phyloP scores from a whole-genome alignment of 1,139 yeast species.

The Hansenula sp. region DNA sequence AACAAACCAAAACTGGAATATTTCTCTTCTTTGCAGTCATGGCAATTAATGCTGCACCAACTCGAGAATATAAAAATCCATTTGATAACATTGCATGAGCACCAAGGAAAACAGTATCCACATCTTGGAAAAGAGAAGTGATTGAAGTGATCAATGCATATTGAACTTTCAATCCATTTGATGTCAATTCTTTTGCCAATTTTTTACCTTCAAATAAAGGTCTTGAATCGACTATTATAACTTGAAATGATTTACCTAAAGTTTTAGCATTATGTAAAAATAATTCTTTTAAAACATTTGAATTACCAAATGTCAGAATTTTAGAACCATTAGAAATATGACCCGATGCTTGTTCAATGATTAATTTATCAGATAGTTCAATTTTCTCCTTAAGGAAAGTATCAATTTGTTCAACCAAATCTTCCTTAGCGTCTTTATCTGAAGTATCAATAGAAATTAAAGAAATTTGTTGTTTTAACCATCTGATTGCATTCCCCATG shows the following conservation, averaged over 20 bases:
- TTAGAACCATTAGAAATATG: slow-evolving; percentile 79
- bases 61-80: slow-evolving; percentile 89
- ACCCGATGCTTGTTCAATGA: slow-evolving; percentile 73
- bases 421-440: slow-evolving; percentile 71
- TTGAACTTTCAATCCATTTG: slow-evolving; percentile 56
- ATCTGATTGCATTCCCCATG: slow-evolving; percentile 97
- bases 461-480: slow-evolving; percentile 94
- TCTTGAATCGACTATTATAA: slow-evolving; percentile 90
- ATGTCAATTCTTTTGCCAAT: slow-evolving; percentile 60
- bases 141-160: slow-evolving; percentile 80
- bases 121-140: slow-evolving; percentile 75
- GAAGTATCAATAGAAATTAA: slow-evolving; percentile 66
- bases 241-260: slow-evolving; percentile 66
- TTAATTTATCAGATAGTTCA: slow-evolving; percentile 78
- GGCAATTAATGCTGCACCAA: slow-evolving; percentile 92
- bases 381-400: slow-evolving; percentile 82
- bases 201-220: slow-evolving; percentile 93
- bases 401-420: slow-evolving; percentile 66
- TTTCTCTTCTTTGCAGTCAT: slow-evolving; percentile 86
- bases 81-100: slow-evolving; percentile 97
- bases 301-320: slow-evolving; percentile 83
- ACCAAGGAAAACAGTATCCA: slow-evolving; percentile 88
- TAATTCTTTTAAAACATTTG: slow-evolving; percentile 76
- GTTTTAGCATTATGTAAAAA: slow-evolving; percentile 66
- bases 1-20: slow-evolving; percentile 91